phyloP scores from a whole-genome alignment of 108 stramenopile genomes.

The Skeletonema potamos region DNA sequence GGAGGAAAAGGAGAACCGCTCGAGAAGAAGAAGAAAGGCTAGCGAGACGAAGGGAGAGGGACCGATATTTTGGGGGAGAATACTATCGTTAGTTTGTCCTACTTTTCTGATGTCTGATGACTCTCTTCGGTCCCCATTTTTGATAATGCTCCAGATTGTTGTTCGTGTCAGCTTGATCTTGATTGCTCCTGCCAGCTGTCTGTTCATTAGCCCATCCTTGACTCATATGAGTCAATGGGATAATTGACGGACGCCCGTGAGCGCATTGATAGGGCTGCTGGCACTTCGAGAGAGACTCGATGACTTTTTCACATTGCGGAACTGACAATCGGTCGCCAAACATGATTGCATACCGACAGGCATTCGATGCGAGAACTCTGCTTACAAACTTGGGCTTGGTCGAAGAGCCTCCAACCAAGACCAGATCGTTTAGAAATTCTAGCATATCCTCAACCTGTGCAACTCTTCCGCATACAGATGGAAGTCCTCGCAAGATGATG shows the following conservation, averaged over 20 bases:
- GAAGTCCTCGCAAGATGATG: conserved; percentile 31
- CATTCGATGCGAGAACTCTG: conserved; percentile 37
- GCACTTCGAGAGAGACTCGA: conserved; percentile 30
- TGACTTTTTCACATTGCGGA: conserved; percentile 14
- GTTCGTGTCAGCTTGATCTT: neutral
- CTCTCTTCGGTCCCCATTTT: neutral
- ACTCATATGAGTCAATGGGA: conserved; percentile 14
- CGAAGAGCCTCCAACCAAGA: conserved; percentile 8
- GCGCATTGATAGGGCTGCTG: conserved; percentile 43
- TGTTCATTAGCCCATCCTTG: neutral
- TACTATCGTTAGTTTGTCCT: neutral
- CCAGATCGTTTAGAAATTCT: conserved; percentile 33
- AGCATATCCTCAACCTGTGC: conserved; percentile 31
- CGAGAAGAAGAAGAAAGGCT: neutral
- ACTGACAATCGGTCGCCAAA: conserved; percentile 40
- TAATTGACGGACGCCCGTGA: conserved; percentile 29
- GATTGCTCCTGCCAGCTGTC: neutral
- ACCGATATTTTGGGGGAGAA: neutral
- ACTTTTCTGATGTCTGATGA: neutral
- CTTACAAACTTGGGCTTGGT: conserved; percentile 42
- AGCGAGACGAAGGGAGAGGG: neutral
- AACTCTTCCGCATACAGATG: conserved; percentile 39
- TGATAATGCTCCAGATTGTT: neutral
- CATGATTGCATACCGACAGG: conserved; percentile 54
- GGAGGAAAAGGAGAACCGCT: neutral